Conservation (phyloP, 768 basidiomycete species). For the Amanita molliuscula region DNA sequence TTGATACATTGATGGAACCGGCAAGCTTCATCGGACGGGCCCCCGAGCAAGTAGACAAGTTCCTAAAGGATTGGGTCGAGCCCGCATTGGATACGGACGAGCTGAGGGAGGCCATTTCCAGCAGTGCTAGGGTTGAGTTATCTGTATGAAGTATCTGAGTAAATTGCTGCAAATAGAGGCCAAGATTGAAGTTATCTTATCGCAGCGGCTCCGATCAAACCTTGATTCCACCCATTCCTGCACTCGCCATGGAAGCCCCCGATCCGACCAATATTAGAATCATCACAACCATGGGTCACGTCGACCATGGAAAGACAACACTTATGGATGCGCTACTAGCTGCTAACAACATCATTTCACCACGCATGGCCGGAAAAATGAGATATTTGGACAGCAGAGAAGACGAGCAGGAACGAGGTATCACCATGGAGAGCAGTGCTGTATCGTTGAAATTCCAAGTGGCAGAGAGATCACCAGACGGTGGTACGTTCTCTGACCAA, state of each 20-base stretch:
- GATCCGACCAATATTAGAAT: slow-evolving; percentile 52
- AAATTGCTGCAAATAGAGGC: too few species aligned
- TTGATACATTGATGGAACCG: slow-evolving; percentile 77
- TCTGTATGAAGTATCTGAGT: slow-evolving; percentile 30
- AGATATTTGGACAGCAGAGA: slow-evolving; percentile 92
- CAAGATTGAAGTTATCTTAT: too few species aligned
- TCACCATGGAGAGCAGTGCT: slow-evolving; percentile 98
- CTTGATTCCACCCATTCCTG: not conserved
- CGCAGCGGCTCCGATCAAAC: not conserved
- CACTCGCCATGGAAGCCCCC: slow-evolving; percentile 19
- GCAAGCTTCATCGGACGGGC: slow-evolving; percentile 87
- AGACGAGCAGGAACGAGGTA: slow-evolving; percentile 95
- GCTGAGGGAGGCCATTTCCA: slow-evolving; percentile 39
- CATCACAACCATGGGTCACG: slow-evolving; percentile 81
- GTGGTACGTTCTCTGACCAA: slow-evolving; percentile 36
- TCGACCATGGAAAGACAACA: slow-evolving; percentile 95
- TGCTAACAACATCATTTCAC: slow-evolving; percentile 95
- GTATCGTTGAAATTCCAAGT: slow-evolving; percentile 86
- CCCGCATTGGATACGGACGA: slow-evolving; percentile 66
- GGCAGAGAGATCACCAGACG: slow-evolving; percentile 40
- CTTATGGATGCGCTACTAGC: slow-evolving; percentile 92
- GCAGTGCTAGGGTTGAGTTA: slow-evolving; percentile 53
- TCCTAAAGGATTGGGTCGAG: slow-evolving; percentile 77
- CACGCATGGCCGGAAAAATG: slow-evolving; percentile 91
- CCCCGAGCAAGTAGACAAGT: slow-evolving; percentile 88